Conservation (phyloP, 1,284 basidiomycete species). For the Leccinum cinnamomeum region DNA sequence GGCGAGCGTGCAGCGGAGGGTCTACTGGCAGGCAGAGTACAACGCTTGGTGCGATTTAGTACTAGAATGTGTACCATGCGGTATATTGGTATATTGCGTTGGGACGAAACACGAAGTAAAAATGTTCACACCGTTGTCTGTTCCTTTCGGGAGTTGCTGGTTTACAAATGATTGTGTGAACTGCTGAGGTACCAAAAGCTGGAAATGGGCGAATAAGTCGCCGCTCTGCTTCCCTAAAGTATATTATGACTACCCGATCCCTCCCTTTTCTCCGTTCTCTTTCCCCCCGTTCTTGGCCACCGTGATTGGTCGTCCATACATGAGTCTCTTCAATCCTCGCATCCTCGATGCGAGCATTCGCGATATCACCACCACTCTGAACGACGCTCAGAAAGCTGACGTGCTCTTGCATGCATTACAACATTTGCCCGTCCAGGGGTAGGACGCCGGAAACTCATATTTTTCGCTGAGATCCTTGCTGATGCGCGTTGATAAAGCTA, state of each 20-base stretch:
- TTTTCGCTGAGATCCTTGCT: slow-evolving; percentile 23
- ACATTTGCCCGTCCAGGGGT: slow-evolving; percentile 50
- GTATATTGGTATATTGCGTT: background rate
- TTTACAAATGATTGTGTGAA: background rate
- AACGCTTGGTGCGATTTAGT: background rate
- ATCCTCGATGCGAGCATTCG: slow-evolving; percentile 72
- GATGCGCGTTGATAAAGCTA: slow-evolving; percentile 38
- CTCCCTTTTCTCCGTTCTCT: background rate
- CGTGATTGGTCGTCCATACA: slow-evolving; percentile 16
- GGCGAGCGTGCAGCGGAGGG: background rate
- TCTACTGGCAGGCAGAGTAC: background rate
- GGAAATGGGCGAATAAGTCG: background rate
- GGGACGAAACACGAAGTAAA: background rate
- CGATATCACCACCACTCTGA: slow-evolving; percentile 56
- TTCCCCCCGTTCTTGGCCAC: background rate
- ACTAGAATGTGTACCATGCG: background rate
- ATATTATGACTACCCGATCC: background rate
- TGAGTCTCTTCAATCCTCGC: slow-evolving; percentile 61
- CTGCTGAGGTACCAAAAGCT: background rate
- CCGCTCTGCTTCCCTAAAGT: background rate
- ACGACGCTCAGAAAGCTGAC: slow-evolving; percentile 64
- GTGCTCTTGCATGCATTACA: slow-evolving; percentile 63
- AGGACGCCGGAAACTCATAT: slow-evolving; percentile 27
- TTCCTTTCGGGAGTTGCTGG: background rate
- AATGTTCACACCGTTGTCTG: background rate